These are phyloP conservation scores for Triangularia setosa DNA, from an alignment of 2,329 filamentous ascomycete genomes.

Conservation along the genomic window DNA sequence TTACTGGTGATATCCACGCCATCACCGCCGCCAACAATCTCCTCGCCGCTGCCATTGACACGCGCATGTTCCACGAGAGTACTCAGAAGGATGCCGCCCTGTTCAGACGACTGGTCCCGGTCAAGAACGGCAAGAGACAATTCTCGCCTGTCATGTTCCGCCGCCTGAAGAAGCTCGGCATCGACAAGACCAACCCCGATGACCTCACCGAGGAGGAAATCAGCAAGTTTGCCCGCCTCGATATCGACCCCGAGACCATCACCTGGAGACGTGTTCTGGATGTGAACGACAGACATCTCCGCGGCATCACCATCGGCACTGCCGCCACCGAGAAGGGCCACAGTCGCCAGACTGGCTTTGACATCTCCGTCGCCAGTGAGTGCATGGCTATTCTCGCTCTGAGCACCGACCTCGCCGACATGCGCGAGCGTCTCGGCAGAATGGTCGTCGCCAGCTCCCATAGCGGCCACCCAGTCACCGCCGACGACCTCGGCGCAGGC, in stretches of 20 bases:
- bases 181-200: slow-evolving; percentile 89
- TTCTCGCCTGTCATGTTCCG: slow-evolving; percentile 92
- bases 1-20: slow-evolving; percentile 97
- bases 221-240: slow-evolving; percentile 79
- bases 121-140: slow-evolving; percentile 81
- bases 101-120: slow-evolving; percentile 81
- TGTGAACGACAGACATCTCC: slow-evolving; percentile 92
- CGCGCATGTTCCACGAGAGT: slow-evolving; percentile 95
- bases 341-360: slow-evolving; percentile 85
- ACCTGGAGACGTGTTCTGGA: slow-evolving; percentile 96
- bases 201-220: slow-evolving; percentile 90
- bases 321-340: slow-evolving; percentile 88
- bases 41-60: slow-evolving; percentile 92
- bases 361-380: slow-evolving; percentile 96
- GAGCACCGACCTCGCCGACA: slow-evolving; percentile 79
- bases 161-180: slow-evolving; percentile 90
- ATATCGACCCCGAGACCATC: slow-evolving; percentile 95
- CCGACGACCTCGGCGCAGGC: slow-evolving; percentile 89
- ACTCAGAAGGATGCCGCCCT: slow-evolving; percentile 88
- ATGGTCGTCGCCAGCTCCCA: slow-evolving; percentile 93
- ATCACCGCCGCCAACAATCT: slow-evolving; percentile 97
- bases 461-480: slow-evolving; percentile 85
- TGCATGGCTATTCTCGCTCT: slow-evolving; percentile 98
- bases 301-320: slow-evolving; percentile 82
- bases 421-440: slow-evolving; percentile 87